Evolutionary conservation across 331 rosid species (phyloP), one percentile per base, ranked within the genome.

Genomic region (Malus hybrid): DNA sequence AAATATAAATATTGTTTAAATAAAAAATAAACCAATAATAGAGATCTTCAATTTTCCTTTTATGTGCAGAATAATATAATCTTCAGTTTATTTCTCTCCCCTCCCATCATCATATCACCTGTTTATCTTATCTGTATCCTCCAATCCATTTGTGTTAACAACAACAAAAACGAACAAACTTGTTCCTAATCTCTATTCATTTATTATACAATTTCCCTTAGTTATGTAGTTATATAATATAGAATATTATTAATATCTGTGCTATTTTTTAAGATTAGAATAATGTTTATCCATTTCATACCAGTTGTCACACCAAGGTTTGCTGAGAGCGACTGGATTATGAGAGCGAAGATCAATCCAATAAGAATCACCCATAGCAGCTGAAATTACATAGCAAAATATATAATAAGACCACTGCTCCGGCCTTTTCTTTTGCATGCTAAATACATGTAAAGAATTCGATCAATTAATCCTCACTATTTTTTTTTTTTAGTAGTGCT

Each of bases 251-350:
- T 50, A 50, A 39, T 50, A 50, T 50, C 7, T 50, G 19, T 50
- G 57, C 57, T 52, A 16, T 52, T 52, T 52, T 15, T 52, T 11
- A 16, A 16, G 57, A 52, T 52, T 52, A 52, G 5, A 18, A 11
- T 20, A 70, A 12, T 74, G 48, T 33, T 29, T 65, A 34, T 69
- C 4, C 13, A 12, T 19, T 31, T 44, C 59, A 6, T 80, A 89
- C 97, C 97, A 0, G 97, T 91, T 75, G 74, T 82, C 31, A 93
- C 98, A 4, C 98, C 97, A 55, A 93, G 96, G 80, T 93, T 91
- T 63, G 98, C 96, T 31, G 98, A 84, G 1, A 93, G 88, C 4
- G 98, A 93, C 33, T 93, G 97, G 62, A 93, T 93, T 16, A 93
- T 88, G 73, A 91, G 93, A 0, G 98, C 94, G 80, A 93, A 93